Evolutionary conservation across 192 early-diverging fungal species (phyloP).

Genomic region (Coemansia sp.): DNA sequence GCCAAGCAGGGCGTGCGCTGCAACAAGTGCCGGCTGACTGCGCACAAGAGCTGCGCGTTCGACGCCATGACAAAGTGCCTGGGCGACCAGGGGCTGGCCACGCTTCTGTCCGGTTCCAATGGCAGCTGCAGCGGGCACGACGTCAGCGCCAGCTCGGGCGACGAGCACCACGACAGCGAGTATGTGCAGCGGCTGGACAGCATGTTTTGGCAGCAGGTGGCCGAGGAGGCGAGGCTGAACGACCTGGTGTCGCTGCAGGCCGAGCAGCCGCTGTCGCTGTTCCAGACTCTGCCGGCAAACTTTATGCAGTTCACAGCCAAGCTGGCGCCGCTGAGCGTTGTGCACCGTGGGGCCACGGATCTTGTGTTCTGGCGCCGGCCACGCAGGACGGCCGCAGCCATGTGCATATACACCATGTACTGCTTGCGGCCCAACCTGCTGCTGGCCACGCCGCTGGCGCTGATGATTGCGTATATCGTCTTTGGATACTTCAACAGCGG

Average conservation of each 20-base stretch:
- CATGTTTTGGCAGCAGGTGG: constrained; percentile 48
- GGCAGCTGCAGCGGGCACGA: not conserved
- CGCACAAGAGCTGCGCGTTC: constrained; percentile 55
- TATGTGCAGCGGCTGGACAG: constrained; percentile 35
- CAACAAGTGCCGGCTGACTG: constrained; percentile 48
- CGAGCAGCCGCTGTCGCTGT: constrained; percentile 50
- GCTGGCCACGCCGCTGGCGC: constrained; percentile 31
- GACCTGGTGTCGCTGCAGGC: constrained; percentile 29
- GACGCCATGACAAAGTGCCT: constrained; percentile 24
- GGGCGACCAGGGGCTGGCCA: constrained; percentile 34
- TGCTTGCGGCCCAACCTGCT: constrained; percentile 45
- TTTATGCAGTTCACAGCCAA: constrained; percentile 54
- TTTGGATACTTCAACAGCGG: constrained; percentile 38
- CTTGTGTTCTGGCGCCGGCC: constrained; percentile 46
- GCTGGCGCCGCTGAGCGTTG: constrained; percentile 31
- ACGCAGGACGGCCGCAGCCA: constrained; percentile 24
- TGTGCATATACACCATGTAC: constrained; percentile 40
- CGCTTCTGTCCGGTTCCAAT: constrained; percentile 5
- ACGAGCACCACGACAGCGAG: not conserved
- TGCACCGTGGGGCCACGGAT: constrained; percentile 21
- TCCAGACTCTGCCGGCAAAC: constrained; percentile 48
- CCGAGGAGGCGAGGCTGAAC: constrained; percentile 38
- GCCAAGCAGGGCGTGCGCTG: constrained; percentile 62
- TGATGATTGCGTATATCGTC: constrained; percentile 45
- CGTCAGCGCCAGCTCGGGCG: too few relatives aligned